These are phyloP conservation scores for Ganoderma lingzhi DNA, from an alignment of 1,284 basidiomycete species.

Conservation along the genomic window DNA sequence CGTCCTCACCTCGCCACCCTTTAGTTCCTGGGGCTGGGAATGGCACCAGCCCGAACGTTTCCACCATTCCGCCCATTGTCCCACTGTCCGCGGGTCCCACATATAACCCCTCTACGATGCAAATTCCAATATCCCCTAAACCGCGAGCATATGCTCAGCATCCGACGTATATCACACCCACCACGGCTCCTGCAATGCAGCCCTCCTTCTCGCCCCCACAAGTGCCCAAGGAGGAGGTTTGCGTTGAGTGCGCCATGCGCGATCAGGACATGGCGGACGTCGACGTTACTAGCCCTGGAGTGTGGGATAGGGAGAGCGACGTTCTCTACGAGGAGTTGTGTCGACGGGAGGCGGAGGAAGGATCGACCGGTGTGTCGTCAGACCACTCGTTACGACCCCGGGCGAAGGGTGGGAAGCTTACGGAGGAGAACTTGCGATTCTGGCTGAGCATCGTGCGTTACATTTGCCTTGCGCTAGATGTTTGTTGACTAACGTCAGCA, in stretches of 20 bases:
- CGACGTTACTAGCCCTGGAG: slow-evolving; percentile 83
- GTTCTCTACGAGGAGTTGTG: slow-evolving; percentile 82
- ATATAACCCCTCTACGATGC: slow-evolving; percentile 51
- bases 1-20: slow-evolving; percentile 51
- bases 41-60: slow-evolving; percentile 44
- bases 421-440: slow-evolving; percentile 84
- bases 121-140: slow-evolving; percentile 66
- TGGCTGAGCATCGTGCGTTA: slow-evolving; percentile 85
- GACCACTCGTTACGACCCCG: slow-evolving; percentile 64
- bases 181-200: slow-evolving; percentile 62
- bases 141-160: slow-evolving; percentile 76
- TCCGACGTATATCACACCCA: slow-evolving; percentile 76
- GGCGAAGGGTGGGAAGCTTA: slow-evolving; percentile 73
- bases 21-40: slow-evolving; percentile 50
- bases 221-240: slow-evolving; percentile 80
- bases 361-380: slow-evolving; percentile 53
- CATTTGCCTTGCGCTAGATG: slow-evolving; percentile 31
- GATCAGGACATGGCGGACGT: slow-evolving; percentile 99
- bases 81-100: slow-evolving; percentile 65
- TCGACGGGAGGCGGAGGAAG: slow-evolving; percentile 77
- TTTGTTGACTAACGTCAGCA: slow-evolving; percentile 13
- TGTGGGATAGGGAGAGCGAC: slow-evolving; percentile 95
- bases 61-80: slow-evolving; percentile 48
- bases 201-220: slow-evolving; percentile 63
- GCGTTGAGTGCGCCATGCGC: slow-evolving; percentile 98